A percentile compares a stretch with the other conserved stretches of the same genome.
Evolutionary conservation across 345 rosid species (phyloP).

Genomic region (Salix arbutifolia): DNA sequence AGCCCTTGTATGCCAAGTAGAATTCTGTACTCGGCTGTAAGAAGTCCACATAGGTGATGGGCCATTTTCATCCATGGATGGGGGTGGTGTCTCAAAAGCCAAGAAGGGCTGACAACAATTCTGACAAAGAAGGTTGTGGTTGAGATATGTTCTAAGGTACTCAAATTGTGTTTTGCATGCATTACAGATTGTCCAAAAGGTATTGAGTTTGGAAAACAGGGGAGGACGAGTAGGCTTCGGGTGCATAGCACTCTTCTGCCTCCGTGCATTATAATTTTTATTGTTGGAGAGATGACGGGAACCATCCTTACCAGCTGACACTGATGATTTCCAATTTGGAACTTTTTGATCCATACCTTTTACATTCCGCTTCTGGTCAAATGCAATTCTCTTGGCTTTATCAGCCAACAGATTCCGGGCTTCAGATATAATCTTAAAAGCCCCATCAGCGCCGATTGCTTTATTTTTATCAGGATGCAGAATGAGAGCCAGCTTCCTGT

Average conservation of each 20-base stretch:
- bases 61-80: conserved; percentile 23
- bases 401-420: conserved; percentile 46
- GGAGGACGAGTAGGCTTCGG: conserved; percentile 10
- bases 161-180: conserved; percentile 38
- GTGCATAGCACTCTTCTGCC: conserved; percentile 17
- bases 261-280: conserved; percentile 10
- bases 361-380: conserved; percentile 38
- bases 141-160: conserved; percentile 32
- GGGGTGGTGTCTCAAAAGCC: conserved; percentile 37
- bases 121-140: conserved; percentile 34
- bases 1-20: conserved; percentile 1
- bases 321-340: conserved; percentile 8
- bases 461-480: conserved; percentile 43
- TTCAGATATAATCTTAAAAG: conserved; percentile 41
- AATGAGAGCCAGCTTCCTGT: conserved; percentile 31
- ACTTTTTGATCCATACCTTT: conserved; percentile 2
- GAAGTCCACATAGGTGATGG: conserved; percentile 8
- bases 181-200: conserved; percentile 53
- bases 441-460: conserved; percentile 45
- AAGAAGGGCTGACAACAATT: conserved; percentile 36
- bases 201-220: conserved; percentile 9
- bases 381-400: conserved; percentile 31
- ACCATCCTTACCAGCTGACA: conserved; percentile 20
- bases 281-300: conserved; percentile 8
- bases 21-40: conserved; percentile 9